These are phyloP conservation scores for Quercus cerris DNA, from an alignment of 306 rosid species.

Conservation along the genomic window DNA sequence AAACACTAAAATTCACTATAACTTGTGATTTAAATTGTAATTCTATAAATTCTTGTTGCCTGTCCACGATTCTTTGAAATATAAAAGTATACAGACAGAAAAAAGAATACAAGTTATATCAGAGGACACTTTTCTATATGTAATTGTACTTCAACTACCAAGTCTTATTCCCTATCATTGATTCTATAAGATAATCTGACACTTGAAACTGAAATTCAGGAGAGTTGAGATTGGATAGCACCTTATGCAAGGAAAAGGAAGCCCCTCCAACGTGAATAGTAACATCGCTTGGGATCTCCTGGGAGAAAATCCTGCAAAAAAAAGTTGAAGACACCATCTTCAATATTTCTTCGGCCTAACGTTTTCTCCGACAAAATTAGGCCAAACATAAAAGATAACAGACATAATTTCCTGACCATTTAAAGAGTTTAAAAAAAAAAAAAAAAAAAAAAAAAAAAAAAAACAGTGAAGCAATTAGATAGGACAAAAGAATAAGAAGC, in stretches of 20 bases:
- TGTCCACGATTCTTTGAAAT: slow-evolving; percentile 6
- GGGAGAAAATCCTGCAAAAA: slow-evolving; percentile 84
- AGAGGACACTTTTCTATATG: not conserved
- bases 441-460: not conserved
- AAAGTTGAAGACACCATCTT: slow-evolving; percentile 24
- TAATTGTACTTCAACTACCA: not conserved
- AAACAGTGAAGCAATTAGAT: not conserved
- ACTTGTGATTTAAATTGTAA: not conserved
- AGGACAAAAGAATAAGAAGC: slow-evolving; percentile 7
- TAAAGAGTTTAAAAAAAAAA: not conserved
- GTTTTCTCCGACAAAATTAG: slow-evolving; percentile 2
- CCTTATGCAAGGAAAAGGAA: slow-evolving; percentile 89
- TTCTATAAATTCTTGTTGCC: slow-evolving; percentile 5
- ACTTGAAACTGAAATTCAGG: slow-evolving; percentile 13
- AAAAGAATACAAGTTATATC: not conserved
- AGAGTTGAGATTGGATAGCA: slow-evolving; percentile 22
- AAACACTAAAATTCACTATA: slow-evolving; percentile 15
- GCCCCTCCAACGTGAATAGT: slow-evolving; percentile 67
- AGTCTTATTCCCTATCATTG: not conserved
- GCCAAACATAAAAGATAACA: slow-evolving; percentile 4
- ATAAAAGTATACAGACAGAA: not conserved
- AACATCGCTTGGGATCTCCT: slow-evolving; percentile 95
- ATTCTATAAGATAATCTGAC: not conserved
- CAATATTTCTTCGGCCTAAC: not conserved
- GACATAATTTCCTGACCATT: slow-evolving; percentile 3